A percentile compares a stretch with the other conserved stretches of the same genome.
Evolutionary conservation across 768 basidiomycete species (phyloP).

Genomic region (Cyathus striatus): DNA sequence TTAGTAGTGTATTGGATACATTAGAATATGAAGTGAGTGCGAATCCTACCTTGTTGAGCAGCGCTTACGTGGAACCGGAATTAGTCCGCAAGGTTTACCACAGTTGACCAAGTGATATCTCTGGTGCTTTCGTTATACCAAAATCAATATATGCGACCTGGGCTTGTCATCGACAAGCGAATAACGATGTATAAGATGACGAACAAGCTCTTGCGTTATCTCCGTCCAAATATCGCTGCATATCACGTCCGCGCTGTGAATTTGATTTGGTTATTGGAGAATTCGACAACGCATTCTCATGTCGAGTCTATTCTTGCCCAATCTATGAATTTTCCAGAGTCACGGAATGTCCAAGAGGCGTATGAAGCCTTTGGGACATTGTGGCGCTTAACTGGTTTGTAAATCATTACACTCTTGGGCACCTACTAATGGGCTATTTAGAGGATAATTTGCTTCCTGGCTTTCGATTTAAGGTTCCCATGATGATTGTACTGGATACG

Average conservation of each 20-base stretch:
- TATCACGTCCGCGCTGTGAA: conserved; percentile 82
- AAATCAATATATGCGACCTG: conserved; percentile 44
- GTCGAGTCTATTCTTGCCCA: conserved; percentile 80
- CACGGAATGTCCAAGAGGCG: conserved; percentile 42
- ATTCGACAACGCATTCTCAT: conserved; percentile 45
- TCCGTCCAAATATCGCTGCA: conserved; percentile 55
- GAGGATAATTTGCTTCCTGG: conserved; percentile 84
- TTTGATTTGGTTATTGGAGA: conserved; percentile 79
- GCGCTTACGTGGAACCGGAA: neutral
- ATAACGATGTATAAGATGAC: conserved; percentile 56
- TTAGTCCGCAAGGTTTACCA: conserved; percentile 60
- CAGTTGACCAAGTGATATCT: conserved; percentile 60
- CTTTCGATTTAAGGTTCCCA: conserved; percentile 74
- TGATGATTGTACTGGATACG: conserved; percentile 85
- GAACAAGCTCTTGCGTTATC: conserved; percentile 66
- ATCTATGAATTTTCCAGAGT: conserved; percentile 55
- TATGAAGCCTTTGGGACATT: conserved; percentile 90
- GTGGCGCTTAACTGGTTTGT: conserved; percentile 82
- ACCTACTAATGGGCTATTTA: conserved; percentile 18
- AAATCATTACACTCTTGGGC: neutral
- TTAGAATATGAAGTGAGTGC: conserved; percentile 49
- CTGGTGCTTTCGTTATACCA: conserved; percentile 52
- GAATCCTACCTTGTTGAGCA: conserved; percentile 8
- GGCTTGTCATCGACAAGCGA: conserved; percentile 49
- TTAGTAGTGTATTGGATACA: conserved; percentile 43